Evolutionary conservation across 371 early-diverging fungal genomes (phyloP), one percentile per base, ranked within the genome.

Genomic region (Mucor piriformis): DNA sequence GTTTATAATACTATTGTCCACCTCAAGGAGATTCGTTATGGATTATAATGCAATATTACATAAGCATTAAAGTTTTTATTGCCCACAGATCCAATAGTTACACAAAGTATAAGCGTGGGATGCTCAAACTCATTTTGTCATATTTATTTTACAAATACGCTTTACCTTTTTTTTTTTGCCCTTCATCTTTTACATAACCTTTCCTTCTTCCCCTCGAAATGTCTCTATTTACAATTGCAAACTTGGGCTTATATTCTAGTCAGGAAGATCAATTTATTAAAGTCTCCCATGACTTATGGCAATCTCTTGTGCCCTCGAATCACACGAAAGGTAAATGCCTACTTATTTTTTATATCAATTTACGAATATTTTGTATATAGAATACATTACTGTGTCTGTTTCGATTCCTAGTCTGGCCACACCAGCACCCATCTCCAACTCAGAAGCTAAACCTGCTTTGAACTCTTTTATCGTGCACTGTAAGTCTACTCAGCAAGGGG

Each of bases 251-350:
- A 23, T 16, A n/a, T 15, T 35, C 57, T 16, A 48, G 38, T 38
- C 35, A 57, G 23, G 57, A 57, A 23, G 58, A 61, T 12, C 67
- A 66, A 46, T n/a, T 34, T n/a, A 48, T 66, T n/a, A 18, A 49
- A 44, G 67, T 66, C 2, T 53, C 67, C 2, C 33, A 66, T 32
- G 54, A 57, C 25, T 40, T 66, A 10, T 66, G 67, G 67, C 21
- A 61, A 29, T 5, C 25, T 15, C 29, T 66, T 37, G 44, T 43
- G 21, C 53, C 57, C 27, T 20, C 23, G 21, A 25, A 61, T 12
- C 13, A 49, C 12, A 38, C 42, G 2, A 18, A 54, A 61, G 67
- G 67, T 66, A 44, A 37, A 15, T 16, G 20, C 2, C 4, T 6
- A 35, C 11, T 7, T 0, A 27, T 11, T 27, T 35, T n/a, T n/a